phyloP scores from a whole-genome alignment of 306 rosid species.

The Pyrus betulifolia region DNA sequence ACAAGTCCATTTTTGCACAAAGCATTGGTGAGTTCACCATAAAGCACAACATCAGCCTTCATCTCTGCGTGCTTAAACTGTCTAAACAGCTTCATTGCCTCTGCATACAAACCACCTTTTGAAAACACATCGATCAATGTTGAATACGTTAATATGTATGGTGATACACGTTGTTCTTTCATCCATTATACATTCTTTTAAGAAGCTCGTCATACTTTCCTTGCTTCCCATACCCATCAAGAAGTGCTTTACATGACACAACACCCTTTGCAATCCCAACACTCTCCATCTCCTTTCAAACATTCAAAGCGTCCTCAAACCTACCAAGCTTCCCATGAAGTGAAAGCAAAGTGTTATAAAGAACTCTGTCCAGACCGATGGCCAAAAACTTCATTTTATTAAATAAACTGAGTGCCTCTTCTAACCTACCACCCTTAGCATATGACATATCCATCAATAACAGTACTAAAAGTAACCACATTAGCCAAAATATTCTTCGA shows the following conservation, averaged over 20 bases:
- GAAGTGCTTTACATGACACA: conserved; percentile 79
- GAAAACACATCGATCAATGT: conserved; percentile 73
- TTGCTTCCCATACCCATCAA: conserved; percentile 82
- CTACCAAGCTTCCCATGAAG: conserved; percentile 72
- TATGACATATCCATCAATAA: conserved; percentile 87
- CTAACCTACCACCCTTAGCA: conserved; percentile 72
- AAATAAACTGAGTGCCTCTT: conserved; percentile 63
- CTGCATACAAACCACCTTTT: conserved; percentile 65
- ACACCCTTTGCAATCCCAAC: conserved; percentile 62
- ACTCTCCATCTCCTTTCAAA: conserved; percentile 69
- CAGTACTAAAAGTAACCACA: conserved; percentile 79
- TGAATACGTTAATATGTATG: conserved; percentile 73
- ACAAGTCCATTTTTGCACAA: conserved; percentile 76
- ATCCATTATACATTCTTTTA: conserved; percentile 41
- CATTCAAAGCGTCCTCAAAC: conserved; percentile 58
- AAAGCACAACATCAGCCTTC: conserved; percentile 82
- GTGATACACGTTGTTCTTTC: conserved; percentile 46
- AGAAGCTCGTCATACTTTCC: conserved; percentile 62
- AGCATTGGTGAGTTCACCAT: conserved; percentile 69
- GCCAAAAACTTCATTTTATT: conserved; percentile 56
- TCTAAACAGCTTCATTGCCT: conserved; percentile 60
- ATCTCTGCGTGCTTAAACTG: conserved; percentile 66
- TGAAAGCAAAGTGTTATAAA: conserved; percentile 72
- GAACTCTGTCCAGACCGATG: conserved; percentile 69
- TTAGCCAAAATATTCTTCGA: conserved; percentile 52